Percentiles rank a stretch among this genome's conserved stretches.
phyloP scores from a whole-genome alignment of 73 alveolate genomes.

The Paramecium sonneborni region DNA sequence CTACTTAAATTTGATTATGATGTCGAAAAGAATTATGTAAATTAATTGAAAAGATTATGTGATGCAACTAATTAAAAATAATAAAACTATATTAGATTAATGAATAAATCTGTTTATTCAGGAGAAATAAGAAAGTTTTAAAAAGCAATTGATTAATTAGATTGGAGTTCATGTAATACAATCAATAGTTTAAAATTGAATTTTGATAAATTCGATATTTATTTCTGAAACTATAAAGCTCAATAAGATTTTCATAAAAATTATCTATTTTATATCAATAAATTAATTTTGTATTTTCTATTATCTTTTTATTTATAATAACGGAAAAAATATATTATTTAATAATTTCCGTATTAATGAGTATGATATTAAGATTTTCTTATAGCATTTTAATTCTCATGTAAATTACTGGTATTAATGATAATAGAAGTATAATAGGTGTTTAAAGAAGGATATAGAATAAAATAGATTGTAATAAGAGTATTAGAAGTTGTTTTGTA shows the following conservation, averaged over 20 bases:
- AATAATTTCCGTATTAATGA: neutral
- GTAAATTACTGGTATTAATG: neutral
- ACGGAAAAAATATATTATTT: neutral
- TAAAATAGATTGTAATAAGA: neutral
- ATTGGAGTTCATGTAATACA: neutral
- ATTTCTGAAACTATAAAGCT: neutral
- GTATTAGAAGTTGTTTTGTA: neutral
- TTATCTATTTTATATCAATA: too few relatives aligned
- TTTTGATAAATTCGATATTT: neutral
- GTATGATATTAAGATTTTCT: neutral
- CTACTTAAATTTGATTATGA: constrained; percentile 10
- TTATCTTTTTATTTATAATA: too few relatives aligned
- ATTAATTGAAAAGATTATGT: neutral
- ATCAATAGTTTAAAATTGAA: neutral
- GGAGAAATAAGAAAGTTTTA: too few relatives aligned
- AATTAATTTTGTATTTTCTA: too few relatives aligned
- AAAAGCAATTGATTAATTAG: constrained; percentile 3
- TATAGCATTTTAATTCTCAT: neutral
- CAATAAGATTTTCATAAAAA: too few relatives aligned
- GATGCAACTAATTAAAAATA: too few relatives aligned
- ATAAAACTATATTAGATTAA: neutral
- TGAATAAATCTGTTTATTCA: neutral
- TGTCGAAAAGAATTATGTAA: neutral
- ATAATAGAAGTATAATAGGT: neutral
- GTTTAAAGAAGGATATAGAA: neutral